These are phyloP conservation scores for Prunus mongolica DNA, from an alignment of 306 rosid genomes.

Conservation along the genomic window DNA sequence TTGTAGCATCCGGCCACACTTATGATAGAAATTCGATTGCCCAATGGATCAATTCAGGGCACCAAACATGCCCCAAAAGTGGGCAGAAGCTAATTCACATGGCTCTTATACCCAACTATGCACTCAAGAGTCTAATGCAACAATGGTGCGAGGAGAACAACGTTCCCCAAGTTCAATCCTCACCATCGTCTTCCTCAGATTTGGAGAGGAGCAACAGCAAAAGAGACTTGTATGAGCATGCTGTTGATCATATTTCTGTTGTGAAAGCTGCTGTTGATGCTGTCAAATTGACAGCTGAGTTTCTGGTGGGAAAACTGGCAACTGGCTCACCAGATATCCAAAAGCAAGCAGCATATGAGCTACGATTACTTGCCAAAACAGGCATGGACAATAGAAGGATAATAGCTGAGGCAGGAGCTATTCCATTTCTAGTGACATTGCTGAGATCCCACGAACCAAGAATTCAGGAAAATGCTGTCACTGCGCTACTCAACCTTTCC, in stretches of 20 bases:
- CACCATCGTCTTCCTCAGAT: slow-evolving; percentile 21
- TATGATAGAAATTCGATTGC: slow-evolving; percentile 76
- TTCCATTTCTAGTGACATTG: slow-evolving; percentile 74
- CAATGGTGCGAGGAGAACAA: slow-evolving; percentile 80
- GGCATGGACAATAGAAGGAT: slow-evolving; percentile 73
- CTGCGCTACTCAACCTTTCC: slow-evolving; percentile 83
- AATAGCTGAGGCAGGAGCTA: slow-evolving; percentile 90
- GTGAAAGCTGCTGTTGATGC: slow-evolving; percentile 70
- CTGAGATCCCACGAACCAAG: slow-evolving; percentile 66
- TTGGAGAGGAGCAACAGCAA: slow-evolving; percentile 40
- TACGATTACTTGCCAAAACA: slow-evolving; percentile 73
- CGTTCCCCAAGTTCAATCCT: slow-evolving; percentile 33
- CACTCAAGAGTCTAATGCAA: slow-evolving; percentile 74
- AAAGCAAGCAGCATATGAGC: slow-evolving; percentile 87
- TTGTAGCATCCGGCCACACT: slow-evolving; percentile 83
- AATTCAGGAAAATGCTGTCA: slow-evolving; percentile 84
- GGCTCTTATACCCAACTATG: slow-evolving; percentile 86
- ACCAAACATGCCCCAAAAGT: slow-evolving; percentile 86
- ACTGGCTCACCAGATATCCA: slow-evolving; percentile 84
- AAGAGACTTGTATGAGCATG: slow-evolving; percentile 23
- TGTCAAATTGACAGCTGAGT: slow-evolving; percentile 85
- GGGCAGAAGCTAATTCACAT: slow-evolving; percentile 85
- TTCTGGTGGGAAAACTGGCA: slow-evolving; percentile 91
- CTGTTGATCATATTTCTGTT: slow-evolving; percentile 67
- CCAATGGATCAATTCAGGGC: slow-evolving; percentile 89